Conservation (phyloP, 2,329 filamentous ascomycete genomes). For the Arthroderma uncinatum region DNA sequence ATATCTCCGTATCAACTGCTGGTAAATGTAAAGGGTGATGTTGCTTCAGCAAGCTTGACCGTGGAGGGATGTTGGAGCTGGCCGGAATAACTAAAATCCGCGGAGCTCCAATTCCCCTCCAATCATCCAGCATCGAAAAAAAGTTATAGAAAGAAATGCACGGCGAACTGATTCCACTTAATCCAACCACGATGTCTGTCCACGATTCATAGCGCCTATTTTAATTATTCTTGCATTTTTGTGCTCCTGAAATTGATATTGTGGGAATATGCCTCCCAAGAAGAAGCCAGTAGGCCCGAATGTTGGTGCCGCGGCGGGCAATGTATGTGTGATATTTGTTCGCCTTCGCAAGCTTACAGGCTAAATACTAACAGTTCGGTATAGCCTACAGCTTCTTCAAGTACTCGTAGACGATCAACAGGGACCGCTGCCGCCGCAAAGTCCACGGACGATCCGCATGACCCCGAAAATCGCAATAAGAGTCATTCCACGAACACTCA, state of each 20-base stretch:
- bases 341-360: not conserved
- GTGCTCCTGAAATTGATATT: not conserved
- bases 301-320: not conserved
- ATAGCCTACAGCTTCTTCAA: not conserved
- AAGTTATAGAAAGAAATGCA: not conserved
- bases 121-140: conserved; percentile 1
- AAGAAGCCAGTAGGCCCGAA: not conserved
- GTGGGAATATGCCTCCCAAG: not conserved
- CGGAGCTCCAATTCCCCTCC: conserved; percentile 1
- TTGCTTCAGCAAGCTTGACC: not conserved
- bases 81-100: not conserved
- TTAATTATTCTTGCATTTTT: not conserved
- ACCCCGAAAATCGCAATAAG: not conserved
- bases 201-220: not conserved
- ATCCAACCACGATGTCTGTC: not conserved
- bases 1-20: not conserved
- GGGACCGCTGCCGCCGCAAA: not conserved
- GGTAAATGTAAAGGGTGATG: not conserved
- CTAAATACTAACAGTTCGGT: not conserved
- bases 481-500: not conserved
- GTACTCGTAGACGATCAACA: not conserved
- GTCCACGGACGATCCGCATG: not conserved
- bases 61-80: too few relatives aligned
- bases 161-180: not conserved
- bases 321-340: not conserved